phyloP scores from a whole-genome alignment of 805 yeast genomes.

The Cyberlindnera xishuangbannaensis region DNA sequence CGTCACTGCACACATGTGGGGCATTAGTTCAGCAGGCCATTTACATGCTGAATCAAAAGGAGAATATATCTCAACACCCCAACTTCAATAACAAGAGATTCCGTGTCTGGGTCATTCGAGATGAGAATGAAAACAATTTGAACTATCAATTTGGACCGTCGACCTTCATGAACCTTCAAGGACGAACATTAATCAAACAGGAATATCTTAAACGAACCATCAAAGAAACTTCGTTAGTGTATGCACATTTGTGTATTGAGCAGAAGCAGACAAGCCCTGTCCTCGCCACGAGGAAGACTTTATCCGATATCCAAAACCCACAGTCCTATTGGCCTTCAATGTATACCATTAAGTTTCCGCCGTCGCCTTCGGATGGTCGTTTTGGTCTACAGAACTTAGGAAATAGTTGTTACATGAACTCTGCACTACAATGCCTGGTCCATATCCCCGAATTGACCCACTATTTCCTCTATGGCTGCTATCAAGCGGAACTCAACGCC shows the following conservation, averaged over 20 bases:
- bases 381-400: slow-evolving; percentile 71
- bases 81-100: slow-evolving; percentile 9
- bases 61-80: slow-evolving; percentile 5
- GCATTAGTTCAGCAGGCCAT: slow-evolving; percentile 17
- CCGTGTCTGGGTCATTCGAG: slow-evolving; percentile 21
- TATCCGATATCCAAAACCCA: slow-evolving; percentile 5
- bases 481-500: slow-evolving; percentile 59
- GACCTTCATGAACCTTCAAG: slow-evolving; percentile 23
- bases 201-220: slow-evolving; percentile 15
- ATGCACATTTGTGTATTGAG: slow-evolving; percentile 31
- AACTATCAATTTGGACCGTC: slow-evolving; percentile 23
- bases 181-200: slow-evolving; percentile 22
- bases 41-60: slow-evolving; percentile 11
- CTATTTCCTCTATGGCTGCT: slow-evolving; percentile 63
- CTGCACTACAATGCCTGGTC: slow-evolving; percentile 82
- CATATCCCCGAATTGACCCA: slow-evolving; percentile 80
- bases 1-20: slow-evolving; percentile 26
- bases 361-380: slow-evolving; percentile 40
- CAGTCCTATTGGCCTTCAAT: slow-evolving; percentile 34
- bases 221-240: slow-evolving; percentile 17
- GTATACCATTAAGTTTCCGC: slow-evolving; percentile 26
- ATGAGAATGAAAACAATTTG: slow-evolving; percentile 9
- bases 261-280: slow-evolving; percentile 20
- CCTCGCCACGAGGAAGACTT: slow-evolving; percentile 1
- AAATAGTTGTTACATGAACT: slow-evolving; percentile 91